Base-by-base conservation (phyloP, 169 alveolate genomes). In the Eimeria falciformis region DNA sequence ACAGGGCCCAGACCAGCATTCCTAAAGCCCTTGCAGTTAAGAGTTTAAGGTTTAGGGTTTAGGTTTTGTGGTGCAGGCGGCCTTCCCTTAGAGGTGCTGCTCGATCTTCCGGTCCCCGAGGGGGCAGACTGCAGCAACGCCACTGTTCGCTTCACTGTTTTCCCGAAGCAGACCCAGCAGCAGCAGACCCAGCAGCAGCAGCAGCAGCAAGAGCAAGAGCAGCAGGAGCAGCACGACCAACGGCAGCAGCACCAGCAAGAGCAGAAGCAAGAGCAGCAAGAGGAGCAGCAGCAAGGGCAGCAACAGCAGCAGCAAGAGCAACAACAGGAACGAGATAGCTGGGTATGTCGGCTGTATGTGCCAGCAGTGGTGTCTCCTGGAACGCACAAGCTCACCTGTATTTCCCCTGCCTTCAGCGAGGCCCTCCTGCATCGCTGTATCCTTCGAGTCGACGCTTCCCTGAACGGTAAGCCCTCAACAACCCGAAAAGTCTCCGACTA, bases 211-310 rank as follows among this genome's bases (percentile, higher is more conserved):
- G n/a, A n/a, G n/a, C n/a, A n/a, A n/a, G n/a, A n/a, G n/a, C n/a
- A n/a, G n/a, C n/a, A n/a, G n/a, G n/a, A n/a, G n/a, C n/a, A n/a
- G n/a, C n/a, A n/a, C n/a, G n/a, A n/a, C n/a, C n/a, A n/a, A n/a
- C n/a, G n/a, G n/a, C n/a, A n/a, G n/a, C n/a, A n/a, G n/a, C n/a
- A n/a, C n/a, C n/a, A n/a, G n/a, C n/a, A n/a, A n/a, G n/a, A n/a
- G n/a, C n/a, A n/a, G n/a, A n/a, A n/a, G 55, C 81, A 23, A 68
- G 12, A 14, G 50, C 81, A 33, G 81, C 33, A 2, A 45, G 47
- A 66, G 43, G 6, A 17, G 78, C 78, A 7, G 78, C 78, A n/a
- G 78, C 78, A 66, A 46, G 47, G 29, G 78, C 78, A 3, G 47
- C 78, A 50, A 14, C 58, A 50, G 58, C 58, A 50, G 58, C 58